Conservation (phyloP, 495 filamentous ascomycete genomes). For the Podospora anserina region DNA sequence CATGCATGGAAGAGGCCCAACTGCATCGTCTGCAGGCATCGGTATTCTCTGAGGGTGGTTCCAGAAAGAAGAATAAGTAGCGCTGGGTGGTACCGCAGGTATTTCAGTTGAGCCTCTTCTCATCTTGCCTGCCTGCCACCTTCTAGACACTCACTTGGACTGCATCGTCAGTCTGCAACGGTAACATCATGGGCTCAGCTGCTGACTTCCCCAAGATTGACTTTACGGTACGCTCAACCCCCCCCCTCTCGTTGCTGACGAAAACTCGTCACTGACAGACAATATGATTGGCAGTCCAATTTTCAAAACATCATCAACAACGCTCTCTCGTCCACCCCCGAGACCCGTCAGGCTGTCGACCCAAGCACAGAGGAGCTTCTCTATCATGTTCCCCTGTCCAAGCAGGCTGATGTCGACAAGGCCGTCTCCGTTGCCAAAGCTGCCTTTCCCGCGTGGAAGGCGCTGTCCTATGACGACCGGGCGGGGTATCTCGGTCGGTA, state of each 20-base stretch:
- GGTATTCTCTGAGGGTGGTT: background rate
- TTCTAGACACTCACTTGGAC: too few relatives aligned
- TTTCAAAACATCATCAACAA: constrained; percentile 42
- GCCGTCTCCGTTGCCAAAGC: constrained; percentile 40
- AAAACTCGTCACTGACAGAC: background rate
- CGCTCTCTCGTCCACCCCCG: constrained; percentile 27
- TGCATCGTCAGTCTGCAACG: too few relatives aligned
- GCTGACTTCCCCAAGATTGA: constrained; percentile 1
- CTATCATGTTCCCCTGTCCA: constrained; percentile 39
- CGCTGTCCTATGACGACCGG: constrained; percentile 39
- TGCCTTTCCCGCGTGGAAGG: constrained; percentile 42
- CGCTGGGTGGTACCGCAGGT: background rate
- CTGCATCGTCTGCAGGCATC: background rate
- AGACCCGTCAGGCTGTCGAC: constrained; percentile 34
- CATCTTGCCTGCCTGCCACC: background rate
- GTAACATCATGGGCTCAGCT: background rate
- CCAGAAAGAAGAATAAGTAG: background rate
- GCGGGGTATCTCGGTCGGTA: constrained; percentile 50
- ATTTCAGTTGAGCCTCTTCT: background rate
- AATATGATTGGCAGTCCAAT: background rate
- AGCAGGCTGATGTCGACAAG: constrained; percentile 40
- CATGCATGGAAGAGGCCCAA: background rate
- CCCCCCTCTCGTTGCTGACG: background rate
- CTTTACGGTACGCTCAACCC: background rate
- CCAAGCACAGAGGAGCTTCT: constrained; percentile 41